Base-by-base conservation (phyloP, 352 stramenopile genomes). In the Pythium folliculosum region DNA sequence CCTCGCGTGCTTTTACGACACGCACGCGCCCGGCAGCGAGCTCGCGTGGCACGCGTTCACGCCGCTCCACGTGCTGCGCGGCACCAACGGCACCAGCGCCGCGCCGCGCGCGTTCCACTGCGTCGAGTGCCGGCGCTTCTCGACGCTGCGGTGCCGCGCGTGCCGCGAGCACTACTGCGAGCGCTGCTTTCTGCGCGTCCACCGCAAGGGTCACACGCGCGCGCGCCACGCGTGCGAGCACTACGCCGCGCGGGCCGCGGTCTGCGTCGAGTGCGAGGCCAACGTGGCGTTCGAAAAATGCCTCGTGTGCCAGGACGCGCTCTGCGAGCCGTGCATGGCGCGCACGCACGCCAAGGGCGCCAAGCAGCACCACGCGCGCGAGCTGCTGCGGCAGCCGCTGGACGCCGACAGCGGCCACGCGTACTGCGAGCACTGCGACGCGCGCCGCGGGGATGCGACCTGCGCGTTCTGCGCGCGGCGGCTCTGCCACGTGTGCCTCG, bases 131-230 rank as follows among this genome's bases (percentile, higher is more conserved):
- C 77, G 77, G 6, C 81, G 84, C 21, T 75, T 88, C 21, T 89
- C 84, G 5, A 79, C 68, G 10, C 58, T 72, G 35, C 78, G 86
- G 7, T 95, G 86, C 43, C 77, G 93, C 21, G 75, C 71, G 60
- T 95, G 87, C 66, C 76, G 87, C 51, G 85, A 95, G 66, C 76
- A 92, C 66, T 95, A 94, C 55, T 95, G 87, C 38, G 81, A 82
- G 50, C 78, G 84, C 7, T 95, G 87, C 76, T 93, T 92, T 66
- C 53, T 69, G 14, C 85, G 85, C 38, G 69, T 94, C 19, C 87
- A 95, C 56, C 65, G 73, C 64, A 77, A 76, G 35, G 85, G 85
- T 16, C 78, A 89, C 72, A 84, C 59, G 19, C 84, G 87, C 12
- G 75, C 72, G 5, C 44, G 56, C 9, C 87, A 95, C 65, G 63